Conservation (phyloP, 306 rosid species). For the Begonia masoniana region DNA sequence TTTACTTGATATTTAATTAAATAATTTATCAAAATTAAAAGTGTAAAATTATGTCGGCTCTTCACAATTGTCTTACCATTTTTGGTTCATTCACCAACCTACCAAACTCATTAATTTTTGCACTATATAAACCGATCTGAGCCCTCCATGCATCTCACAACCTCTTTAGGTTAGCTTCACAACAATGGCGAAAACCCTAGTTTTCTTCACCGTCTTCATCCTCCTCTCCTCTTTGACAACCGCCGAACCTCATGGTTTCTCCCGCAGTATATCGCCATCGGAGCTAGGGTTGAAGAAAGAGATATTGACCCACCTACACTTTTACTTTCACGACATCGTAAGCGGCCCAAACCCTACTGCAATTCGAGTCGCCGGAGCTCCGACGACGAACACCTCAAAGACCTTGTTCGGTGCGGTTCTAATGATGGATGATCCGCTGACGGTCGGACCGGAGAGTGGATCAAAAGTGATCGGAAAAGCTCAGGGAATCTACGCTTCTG, state of each 20-base stretch:
- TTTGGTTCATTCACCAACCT: too few relatives aligned
- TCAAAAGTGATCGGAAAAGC: conserved; percentile 43
- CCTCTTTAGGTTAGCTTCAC: too few relatives aligned
- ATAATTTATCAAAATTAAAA: too few relatives aligned
- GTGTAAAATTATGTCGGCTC: too few relatives aligned
- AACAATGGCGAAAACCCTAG: too few relatives aligned
- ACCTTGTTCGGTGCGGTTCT: conserved; percentile 28
- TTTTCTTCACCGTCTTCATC: conserved; percentile 5
- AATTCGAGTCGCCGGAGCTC: conserved; percentile 25
- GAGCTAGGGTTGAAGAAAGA: conserved; percentile 18
- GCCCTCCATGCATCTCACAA: too few relatives aligned
- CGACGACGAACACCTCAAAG: conserved; percentile 10
- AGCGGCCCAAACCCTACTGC: conserved; percentile 37
- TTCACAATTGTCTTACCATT: too few relatives aligned
- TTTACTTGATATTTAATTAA: too few relatives aligned
- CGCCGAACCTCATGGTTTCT: conserved; percentile 5
- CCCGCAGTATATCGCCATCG: conserved; percentile 2
- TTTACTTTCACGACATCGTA: conserved; percentile 39
- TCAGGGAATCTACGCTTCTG: conserved; percentile 49
- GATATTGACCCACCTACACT: conserved; percentile 34
- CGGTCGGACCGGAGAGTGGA: conserved; percentile 19
- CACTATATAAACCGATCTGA: too few relatives aligned
- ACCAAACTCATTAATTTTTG: too few relatives aligned
- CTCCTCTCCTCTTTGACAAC: not conserved
- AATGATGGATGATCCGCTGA: conserved; percentile 50